Base-by-base conservation (phyloP, 1,284 basidiomycete genomes). In the Chalciporus sp. region DNA sequence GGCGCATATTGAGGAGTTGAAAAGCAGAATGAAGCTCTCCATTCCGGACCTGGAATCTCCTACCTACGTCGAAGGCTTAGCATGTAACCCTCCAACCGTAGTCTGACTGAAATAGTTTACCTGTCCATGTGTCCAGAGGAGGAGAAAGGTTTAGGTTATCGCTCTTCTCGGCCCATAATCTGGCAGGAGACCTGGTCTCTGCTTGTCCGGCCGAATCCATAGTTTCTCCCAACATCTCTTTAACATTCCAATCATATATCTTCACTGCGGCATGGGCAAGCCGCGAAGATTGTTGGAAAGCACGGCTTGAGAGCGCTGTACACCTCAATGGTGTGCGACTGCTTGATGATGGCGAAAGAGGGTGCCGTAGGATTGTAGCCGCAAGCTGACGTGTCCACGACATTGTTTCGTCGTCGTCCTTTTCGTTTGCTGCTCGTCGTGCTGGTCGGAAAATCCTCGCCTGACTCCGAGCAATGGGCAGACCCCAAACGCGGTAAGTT, bases 1-100 rank as follows among this genome's bases (percentile, higher is more conserved):
- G 71, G 49, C 83, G 80, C n/a, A 48, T 57, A 50, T 81, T 76
- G 9, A 92, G 76, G 29, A 66, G 72, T 47, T 61, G 69, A 57
- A 82, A 82, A 1, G 85, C 79, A 2, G 64, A 9, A 2, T 64
- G 68, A 41, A 80, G 59, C 50, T 74, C 68, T 7, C 70, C 66
- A 16, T 64, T 56, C 19, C 42, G 51, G 27, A 79, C 73, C 12
- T 23, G 31, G 7, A 78, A 53, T 43, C 74, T 79, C 55, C 79
- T 75, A 31, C 80, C 80, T 82, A 60, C 23, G 31, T 56, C 20
- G 19, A 49, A 43, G 31, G 20, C 51, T 70, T 6, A 51, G 42
- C 19, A 43, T 39, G 17, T 10, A 35, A 35, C 19, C 47, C 19
- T 20, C 23, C 16, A 49, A 31, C n/a, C 3, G 8, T 46, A 31